Base-by-base conservation (phyloP, 306 rosid species). In the Quercus mongolica region DNA sequence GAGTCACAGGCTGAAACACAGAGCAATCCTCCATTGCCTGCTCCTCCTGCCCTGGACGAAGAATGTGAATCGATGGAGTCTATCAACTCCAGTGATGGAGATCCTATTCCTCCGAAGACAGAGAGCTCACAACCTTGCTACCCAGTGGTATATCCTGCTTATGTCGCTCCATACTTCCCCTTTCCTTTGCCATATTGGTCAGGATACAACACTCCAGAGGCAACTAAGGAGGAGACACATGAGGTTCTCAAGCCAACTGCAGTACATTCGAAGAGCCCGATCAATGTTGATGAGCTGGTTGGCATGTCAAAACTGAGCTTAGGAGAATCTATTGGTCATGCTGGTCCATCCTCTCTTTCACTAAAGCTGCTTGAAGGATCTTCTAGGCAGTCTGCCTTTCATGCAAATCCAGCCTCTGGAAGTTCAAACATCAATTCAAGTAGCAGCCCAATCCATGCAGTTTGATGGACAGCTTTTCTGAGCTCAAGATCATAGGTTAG, bases 11-110 rank as follows among this genome's bases (percentile, higher is more conserved):
- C 83, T 20, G 99, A 90, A 81, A 74, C 85, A 51, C 94, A 85
- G 80, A 84, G 89, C 86, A 92, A 82, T 35, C 78, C 92, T 85
- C 87, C 89, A 58, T 81, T 90, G 91, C 92, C 92, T 76, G 90
- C 87, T 67, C 89, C 97, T 78, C 94, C 97, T 31, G 82, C 92
- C 57, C 85, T 93, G 21, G 97, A 93, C 3, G 96, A 95, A 88
- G 98, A 93, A 79, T 91, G 96, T 1, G 99, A 95, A 83, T 95
- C 98, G 71, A 91, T 95, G 99, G 94, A 92, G 72, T 95, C 99
- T 52, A 86, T 89, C 31, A 92, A 92, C 88, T 93, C 99, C 79
- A 93, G 88, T 58, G 97, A 95, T 25, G 96, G 98, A 84, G 99
- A 95, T 9, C 73, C 88, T 73, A 80, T 82, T 28, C 81, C 92